phyloP scores from a whole-genome alignment of 768 basidiomycete genomes.

The Trametes gibbosa region DNA sequence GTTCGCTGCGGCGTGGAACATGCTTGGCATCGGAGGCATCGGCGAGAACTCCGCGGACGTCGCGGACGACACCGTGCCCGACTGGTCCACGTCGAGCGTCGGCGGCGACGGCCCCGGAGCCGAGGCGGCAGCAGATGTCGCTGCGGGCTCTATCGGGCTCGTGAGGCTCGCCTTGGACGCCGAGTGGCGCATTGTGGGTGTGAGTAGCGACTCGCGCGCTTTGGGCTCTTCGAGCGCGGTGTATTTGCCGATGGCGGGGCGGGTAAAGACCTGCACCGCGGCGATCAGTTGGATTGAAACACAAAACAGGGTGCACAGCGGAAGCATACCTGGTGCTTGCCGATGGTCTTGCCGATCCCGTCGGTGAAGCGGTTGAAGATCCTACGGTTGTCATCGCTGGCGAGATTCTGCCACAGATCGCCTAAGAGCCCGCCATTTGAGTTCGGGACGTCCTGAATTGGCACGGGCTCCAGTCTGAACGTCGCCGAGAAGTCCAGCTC shows the following conservation, averaged over 20 bases:
- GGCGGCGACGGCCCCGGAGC: conserved; percentile 37
- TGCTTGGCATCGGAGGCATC: conserved; percentile 49
- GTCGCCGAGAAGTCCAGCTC: conserved; percentile 87
- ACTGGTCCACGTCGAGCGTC: conserved; percentile 49
- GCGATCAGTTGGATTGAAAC: background rate
- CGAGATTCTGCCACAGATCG: conserved; percentile 86
- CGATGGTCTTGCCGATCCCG: conserved; percentile 91
- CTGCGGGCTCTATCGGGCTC: conserved; percentile 30
- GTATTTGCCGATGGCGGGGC: conserved; percentile 84
- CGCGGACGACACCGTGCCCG: conserved; percentile 19
- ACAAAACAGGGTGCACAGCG: too few species aligned
- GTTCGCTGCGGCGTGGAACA: conserved; percentile 73
- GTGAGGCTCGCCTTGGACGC: conserved; percentile 52
- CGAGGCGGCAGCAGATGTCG: conserved; percentile 22
- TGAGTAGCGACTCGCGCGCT: conserved; percentile 81
- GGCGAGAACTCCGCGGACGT: conserved; percentile 42
- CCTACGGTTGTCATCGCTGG: conserved; percentile 89
- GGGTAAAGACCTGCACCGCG: conserved; percentile 54
- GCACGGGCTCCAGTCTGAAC: conserved; percentile 74
- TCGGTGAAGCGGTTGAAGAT: conserved; percentile 92
- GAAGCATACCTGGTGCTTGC: conserved; percentile 74
- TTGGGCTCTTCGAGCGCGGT: conserved; percentile 85
- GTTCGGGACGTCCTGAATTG: conserved; percentile 62
- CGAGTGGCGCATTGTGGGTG: conserved; percentile 62
- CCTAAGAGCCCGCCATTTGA: conserved; percentile 65